These are phyloP conservation scores for Ashbya aceris DNA, from an alignment of 1,139 yeast genomes.

Conservation along the genomic window DNA sequence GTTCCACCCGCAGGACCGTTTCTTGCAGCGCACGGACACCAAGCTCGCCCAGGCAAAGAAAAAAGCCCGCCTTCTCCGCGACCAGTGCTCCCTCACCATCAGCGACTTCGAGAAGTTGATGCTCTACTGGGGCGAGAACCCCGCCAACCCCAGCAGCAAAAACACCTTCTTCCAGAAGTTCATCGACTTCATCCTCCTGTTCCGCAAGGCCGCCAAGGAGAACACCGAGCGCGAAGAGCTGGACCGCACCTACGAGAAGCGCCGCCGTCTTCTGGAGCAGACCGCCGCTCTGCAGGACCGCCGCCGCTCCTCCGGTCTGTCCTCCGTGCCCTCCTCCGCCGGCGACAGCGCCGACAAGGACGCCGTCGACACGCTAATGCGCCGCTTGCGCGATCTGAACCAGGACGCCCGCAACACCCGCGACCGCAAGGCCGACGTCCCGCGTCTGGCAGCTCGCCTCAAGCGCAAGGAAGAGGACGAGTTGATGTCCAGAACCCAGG, in stretches of 20 bases:
- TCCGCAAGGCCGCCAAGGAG: slow-evolving; percentile 66
- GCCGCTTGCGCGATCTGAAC: slow-evolving; percentile 21
- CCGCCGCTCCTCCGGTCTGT: not conserved
- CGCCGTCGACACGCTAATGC: slow-evolving; percentile 22
- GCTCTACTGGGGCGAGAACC: slow-evolving; percentile 79
- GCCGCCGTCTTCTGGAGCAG: slow-evolving; percentile 55
- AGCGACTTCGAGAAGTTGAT: slow-evolving; percentile 51
- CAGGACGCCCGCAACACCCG: slow-evolving; percentile 6
- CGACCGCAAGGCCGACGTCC: slow-evolving; percentile 1
- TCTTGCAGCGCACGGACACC: slow-evolving; percentile 46
- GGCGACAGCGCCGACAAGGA: slow-evolving; percentile 10
- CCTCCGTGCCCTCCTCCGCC: slow-evolving; percentile 16
- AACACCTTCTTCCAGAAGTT: slow-evolving; percentile 66
- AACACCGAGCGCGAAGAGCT: slow-evolving; percentile 77
- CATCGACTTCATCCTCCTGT: slow-evolving; percentile 62
- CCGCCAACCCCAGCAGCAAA: slow-evolving; percentile 49
- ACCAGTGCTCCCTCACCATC: slow-evolving; percentile 47
- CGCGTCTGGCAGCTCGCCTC: slow-evolving; percentile 1
- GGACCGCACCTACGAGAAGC: slow-evolving; percentile 55
- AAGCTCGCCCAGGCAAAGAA: slow-evolving; percentile 49
- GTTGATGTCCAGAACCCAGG: slow-evolving; percentile 19
- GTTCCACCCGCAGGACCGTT: slow-evolving; percentile 72
- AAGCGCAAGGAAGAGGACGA: slow-evolving; percentile 6
- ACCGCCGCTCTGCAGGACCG: slow-evolving; percentile 3
- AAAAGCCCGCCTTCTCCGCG: slow-evolving; percentile 47